These are phyloP conservation scores for Xylariomycetidae sp. DNA, from an alignment of 2,329 filamentous ascomycete genomes.

Conservation along the genomic window DNA sequence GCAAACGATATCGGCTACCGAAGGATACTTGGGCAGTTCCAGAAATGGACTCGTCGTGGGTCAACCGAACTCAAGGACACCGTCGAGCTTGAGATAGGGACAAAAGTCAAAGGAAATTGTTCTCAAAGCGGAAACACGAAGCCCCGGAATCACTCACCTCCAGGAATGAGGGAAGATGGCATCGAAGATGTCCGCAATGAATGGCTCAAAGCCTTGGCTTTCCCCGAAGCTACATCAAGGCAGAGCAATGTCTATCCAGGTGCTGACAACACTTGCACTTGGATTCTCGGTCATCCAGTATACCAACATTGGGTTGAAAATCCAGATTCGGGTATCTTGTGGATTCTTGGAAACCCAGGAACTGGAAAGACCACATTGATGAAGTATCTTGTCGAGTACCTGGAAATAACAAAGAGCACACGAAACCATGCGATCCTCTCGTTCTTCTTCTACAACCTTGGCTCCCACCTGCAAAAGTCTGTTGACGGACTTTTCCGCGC, in stretches of 20 bases:
- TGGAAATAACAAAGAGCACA: too few species aligned
- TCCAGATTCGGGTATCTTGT: neutral
- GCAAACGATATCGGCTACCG: neutral
- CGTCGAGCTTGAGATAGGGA: too few species aligned
- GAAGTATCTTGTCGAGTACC: slow-evolving; percentile 2
- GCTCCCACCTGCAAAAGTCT: neutral
- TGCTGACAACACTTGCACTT: neutral
- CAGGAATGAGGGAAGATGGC: neutral
- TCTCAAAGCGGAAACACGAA: neutral
- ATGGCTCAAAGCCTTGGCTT: slow-evolving; percentile 4
- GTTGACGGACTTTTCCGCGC: neutral
- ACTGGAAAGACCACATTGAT: slow-evolving; percentile 2
- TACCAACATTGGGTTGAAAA: neutral
- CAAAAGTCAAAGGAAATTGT: too few species aligned
- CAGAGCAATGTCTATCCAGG: neutral
- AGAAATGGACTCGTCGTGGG: too few species aligned
- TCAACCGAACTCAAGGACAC: too few species aligned
- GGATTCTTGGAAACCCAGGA: slow-evolving; percentile 1
- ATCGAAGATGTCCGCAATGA: neutral
- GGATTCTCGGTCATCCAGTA: slow-evolving; percentile 1
- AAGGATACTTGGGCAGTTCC: slow-evolving; percentile 4
- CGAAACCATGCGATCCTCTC: neutral
- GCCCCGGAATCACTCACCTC: neutral
- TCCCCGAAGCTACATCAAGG: neutral
- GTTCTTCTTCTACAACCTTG: slow-evolving; percentile 3